Evolutionary conservation across 2,329 filamentous ascomycete genomes (phyloP), one percentile per base, ranked within the genome.

Genomic region (Fusarium nelsonii): DNA sequence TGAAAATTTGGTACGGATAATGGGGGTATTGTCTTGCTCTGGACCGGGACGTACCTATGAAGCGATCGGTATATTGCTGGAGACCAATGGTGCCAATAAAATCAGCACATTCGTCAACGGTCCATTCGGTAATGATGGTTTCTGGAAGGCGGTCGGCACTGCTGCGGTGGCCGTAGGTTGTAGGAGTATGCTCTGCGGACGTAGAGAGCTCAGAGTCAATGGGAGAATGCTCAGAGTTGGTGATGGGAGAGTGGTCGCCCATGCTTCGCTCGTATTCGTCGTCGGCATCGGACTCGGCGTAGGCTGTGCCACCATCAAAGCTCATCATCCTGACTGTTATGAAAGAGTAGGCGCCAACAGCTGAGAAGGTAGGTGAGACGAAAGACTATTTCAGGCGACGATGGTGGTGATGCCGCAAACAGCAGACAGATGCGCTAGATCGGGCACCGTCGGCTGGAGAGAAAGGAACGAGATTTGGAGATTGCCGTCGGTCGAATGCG

Each of bases 21-120:
- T n/a, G 56, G 56, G 33, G 46, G 36, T 16, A n/a, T 23, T 20
- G 14, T 41, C 36, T 34, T 28, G 23, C 15, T 32, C 20, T 23
- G 15, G 16, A 49, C 40, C 20, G 26, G 63, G 40, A 85, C 90
- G 75, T 83, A 97, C 94, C 93, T 80, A 96, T 84, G 78, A 97
- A 97, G 23, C 85, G 85, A 75, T 94, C 90, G 60, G 91, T 90
- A 81, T 97, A 97, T 78, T 97, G 92, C 70, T 88, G 85, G 74
- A 97, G 82, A 34, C 93, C 93, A 74, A 97, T 87, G 65, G 89
- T 90, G 58, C 89, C 87, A 72, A 97, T 88, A 77, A 97, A 98
- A 75, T 97, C 93, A 70, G 93, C 93, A 80, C 92, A 94, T 81
- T 98, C 93, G 63, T 97, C 93, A 16, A 89, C 90, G 3, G 90